A percentile compares a stretch with the other conserved stretches of the same genome.
Conservation (phyloP, 768 basidiomycete genomes). For the Amanita rubescens region DNA sequence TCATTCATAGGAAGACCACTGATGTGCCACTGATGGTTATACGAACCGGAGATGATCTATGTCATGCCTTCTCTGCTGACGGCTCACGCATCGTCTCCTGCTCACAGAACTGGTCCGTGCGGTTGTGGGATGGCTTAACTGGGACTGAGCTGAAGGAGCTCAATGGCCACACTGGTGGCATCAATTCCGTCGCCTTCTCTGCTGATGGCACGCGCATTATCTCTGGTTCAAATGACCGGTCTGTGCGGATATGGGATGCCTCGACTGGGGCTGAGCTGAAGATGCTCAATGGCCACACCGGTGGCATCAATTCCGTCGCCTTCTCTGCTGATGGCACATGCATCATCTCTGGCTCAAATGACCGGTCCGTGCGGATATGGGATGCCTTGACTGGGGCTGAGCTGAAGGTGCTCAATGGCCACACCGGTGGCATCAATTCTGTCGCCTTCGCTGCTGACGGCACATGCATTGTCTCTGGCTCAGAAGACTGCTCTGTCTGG, state of each 20-base stretch:
- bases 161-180: not conserved
- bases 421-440: not conserved
- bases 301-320: not conserved
- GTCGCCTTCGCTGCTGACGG: too few species aligned
- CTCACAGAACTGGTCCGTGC: constrained; percentile 6
- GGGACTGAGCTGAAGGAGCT: constrained; percentile 1
- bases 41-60: not conserved
- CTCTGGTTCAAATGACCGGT: constrained; percentile 8
- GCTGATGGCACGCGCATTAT: not conserved
- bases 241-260: constrained; percentile 7
- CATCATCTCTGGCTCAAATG: constrained; percentile 6
- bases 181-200: constrained; percentile 8
- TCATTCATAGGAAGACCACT: not conserved
- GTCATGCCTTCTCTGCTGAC: constrained; percentile 7
- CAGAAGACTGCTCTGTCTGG: too few species aligned
- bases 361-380: constrained; percentile 8
- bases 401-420: not conserved
- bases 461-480: too few species aligned
- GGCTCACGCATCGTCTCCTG: not conserved
- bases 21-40: constrained; percentile 7
- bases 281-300: constrained; percentile 1
- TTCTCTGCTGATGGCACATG: constrained; percentile 4
- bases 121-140: constrained; percentile 6
- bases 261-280: constrained; percentile 3
- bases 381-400: constrained; percentile 1